These are phyloP conservation scores for Oidiodendron maius DNA, from an alignment of 495 filamentous ascomycete species.

Conservation along the genomic window DNA sequence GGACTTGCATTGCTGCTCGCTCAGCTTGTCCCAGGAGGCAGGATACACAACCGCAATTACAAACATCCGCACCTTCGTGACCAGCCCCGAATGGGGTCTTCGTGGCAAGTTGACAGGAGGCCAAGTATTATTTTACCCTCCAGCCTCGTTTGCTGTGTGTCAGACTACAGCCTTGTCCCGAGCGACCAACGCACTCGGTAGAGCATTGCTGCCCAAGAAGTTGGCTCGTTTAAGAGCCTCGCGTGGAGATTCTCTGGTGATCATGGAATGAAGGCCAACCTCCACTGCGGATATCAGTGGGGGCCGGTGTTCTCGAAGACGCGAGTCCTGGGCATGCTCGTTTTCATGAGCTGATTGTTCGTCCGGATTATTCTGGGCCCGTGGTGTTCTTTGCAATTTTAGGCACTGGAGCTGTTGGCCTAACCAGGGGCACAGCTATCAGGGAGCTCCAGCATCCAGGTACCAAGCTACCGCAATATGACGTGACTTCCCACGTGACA, in stretches of 20 bases:
- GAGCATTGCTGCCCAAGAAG: conserved; percentile 20
- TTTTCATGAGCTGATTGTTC: neutral
- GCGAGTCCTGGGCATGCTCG: neutral
- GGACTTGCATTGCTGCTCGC: no score
- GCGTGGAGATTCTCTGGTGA: neutral
- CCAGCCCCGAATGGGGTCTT: no score
- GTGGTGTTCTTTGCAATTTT: neutral
- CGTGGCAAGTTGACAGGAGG: conserved; percentile 21
- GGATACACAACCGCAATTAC: no score
- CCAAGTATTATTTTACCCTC: conserved; percentile 13
- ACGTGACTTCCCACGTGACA: no score
- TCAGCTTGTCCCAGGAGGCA: no score
- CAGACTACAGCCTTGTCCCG: conserved; percentile 16
- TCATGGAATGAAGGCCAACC: neutral
- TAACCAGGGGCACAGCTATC: no score
- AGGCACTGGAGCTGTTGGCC: no score
- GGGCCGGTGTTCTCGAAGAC: neutral
- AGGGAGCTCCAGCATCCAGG: no score
- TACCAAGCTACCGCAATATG: no score
- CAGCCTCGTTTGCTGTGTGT: conserved; percentile 10
- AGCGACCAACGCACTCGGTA: conserved; percentile 15
- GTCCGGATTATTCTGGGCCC: neutral
- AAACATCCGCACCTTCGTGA: no score
- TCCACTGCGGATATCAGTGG: neutral
- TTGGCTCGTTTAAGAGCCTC: conserved; percentile 4